These are phyloP conservation scores for Corniculantispora saksenae DNA, from an alignment of 2,329 filamentous ascomycete species.

Conservation along the genomic window DNA sequence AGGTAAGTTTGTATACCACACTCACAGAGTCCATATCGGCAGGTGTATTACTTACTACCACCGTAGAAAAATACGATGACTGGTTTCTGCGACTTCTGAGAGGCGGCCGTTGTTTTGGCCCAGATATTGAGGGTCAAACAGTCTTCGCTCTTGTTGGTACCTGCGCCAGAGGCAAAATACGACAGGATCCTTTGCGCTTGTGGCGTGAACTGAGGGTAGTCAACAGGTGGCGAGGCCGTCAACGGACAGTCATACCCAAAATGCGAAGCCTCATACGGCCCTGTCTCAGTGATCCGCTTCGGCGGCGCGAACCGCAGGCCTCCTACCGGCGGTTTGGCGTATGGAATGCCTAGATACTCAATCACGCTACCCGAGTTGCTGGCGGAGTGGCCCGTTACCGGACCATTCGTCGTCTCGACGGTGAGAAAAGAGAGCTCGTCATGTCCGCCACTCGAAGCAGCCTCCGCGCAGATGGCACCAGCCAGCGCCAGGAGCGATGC, in stretches of 20 bases:
- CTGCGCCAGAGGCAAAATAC: slow-evolving; percentile 26
- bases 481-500: not conserved
- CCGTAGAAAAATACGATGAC: slow-evolving; percentile 44
- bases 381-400: slow-evolving; percentile 35
- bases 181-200: slow-evolving; percentile 31
- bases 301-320: slow-evolving; percentile 40
- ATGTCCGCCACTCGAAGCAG: not conserved
- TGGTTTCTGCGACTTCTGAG: slow-evolving; percentile 39
- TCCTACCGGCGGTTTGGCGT: slow-evolving; percentile 39
- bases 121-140: slow-evolving; percentile 42
- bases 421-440: slow-evolving; percentile 19
- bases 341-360: slow-evolving; percentile 44
- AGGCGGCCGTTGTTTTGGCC: slow-evolving; percentile 34
- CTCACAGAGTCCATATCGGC: not conserved
- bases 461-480: not conserved
- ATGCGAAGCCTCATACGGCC: slow-evolving; percentile 25
- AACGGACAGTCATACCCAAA: slow-evolving; percentile 33
- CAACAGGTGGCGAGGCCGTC: slow-evolving; percentile 26
- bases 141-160: slow-evolving; percentile 36
- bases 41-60: slow-evolving; percentile 26
- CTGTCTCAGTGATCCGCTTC: slow-evolving; percentile 25
- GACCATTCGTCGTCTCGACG: slow-evolving; percentile 35
- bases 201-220: slow-evolving; percentile 31
- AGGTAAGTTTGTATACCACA: not conserved
- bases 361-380: slow-evolving; percentile 32